phyloP scores from a whole-genome alignment of 1,284 basidiomycete genomes.

The Earliella scabrosa region DNA sequence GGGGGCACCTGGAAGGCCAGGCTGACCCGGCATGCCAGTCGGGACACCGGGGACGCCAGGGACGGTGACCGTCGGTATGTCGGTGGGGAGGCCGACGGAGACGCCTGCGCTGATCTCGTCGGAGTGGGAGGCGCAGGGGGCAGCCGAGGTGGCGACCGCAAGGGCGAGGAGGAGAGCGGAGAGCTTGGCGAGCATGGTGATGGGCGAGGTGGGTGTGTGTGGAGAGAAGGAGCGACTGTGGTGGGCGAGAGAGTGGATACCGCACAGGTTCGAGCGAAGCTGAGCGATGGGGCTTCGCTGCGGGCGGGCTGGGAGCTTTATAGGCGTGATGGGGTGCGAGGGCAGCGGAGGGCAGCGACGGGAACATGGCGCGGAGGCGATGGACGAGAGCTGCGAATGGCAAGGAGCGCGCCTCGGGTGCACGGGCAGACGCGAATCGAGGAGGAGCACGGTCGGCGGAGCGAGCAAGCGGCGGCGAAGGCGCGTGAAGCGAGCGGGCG shows the following conservation, averaged over 20 bases:
- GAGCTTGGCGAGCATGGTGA: background rate
- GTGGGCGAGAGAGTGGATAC: background rate
- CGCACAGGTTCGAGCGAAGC: background rate
- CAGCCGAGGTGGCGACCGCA: constrained; percentile 1
- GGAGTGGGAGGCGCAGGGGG: background rate
- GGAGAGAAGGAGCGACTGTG: background rate
- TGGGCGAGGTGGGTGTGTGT: background rate
- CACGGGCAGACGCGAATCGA: too few species aligned
- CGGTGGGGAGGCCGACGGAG: background rate
- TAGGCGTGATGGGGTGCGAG: background rate
- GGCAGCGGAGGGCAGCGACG: background rate
- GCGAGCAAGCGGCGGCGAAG: too few species aligned
- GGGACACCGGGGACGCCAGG: background rate
- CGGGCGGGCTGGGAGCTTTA: background rate
- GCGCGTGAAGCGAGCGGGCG: too few species aligned
- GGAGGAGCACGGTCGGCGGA: too few species aligned
- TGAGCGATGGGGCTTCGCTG: background rate
- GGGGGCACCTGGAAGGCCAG: background rate
- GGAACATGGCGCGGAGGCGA: too few species aligned
- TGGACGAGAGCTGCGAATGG: too few species aligned
- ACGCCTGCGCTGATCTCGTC: background rate
- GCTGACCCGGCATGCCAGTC: background rate
- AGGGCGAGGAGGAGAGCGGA: background rate
- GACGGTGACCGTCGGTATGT: background rate
- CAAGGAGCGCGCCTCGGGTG: too few species aligned